Evolutionary conservation across 148 eudicot species (phyloP), one percentile per base, ranked within the genome.

Genomic region (Diospyros kaki): DNA sequence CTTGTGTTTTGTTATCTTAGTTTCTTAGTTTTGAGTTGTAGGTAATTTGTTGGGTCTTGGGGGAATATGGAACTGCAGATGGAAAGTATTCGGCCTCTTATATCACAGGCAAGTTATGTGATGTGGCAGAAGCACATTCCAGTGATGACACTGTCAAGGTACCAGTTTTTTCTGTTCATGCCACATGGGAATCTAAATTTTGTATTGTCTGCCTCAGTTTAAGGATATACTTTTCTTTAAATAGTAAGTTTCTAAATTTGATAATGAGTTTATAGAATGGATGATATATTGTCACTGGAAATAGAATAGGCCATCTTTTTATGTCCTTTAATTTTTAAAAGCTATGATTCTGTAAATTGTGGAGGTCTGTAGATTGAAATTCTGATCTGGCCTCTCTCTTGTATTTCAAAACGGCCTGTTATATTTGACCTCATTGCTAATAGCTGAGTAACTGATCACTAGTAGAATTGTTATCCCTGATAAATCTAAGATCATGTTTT

Each of bases 11-110:
- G 4, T 75, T 53, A 2, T 80, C 48, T 73, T 48, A 48, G 55
- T 41, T 53, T 10, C 38, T 73, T 66, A 14, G 54, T 70, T 73
- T 61, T 41, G 64, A 63, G 41, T 77, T 59, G 66, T 81, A 95
- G 99, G 96, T 95, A 50, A 92, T 95, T 71, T 92, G 99, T 78
- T 95, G 99, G 99, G 98, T 95, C 68, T 83, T 95, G 88, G 99
- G 99, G 63, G 99, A 95, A 83, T 93, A 95, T 78, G 99, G 99
- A 79, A 95, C 91, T 76, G 90, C 88, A 38, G 91, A 87, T 84
- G 99, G 98, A 18, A 89, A 88, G 73, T 91, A 93, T 82, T 93
- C 98, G 68, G 98, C 99, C 66, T 90, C 98, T 43, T 95, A 91
- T 77, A 88, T 95, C 71, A 79, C 87, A 46, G 99, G 98, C 73